A percentile compares a stretch with the other conserved stretches of the same genome.
phyloP scores from a whole-genome alignment of 2,329 filamentous ascomycete genomes.

The Arthrobotrys sinensis region DNA sequence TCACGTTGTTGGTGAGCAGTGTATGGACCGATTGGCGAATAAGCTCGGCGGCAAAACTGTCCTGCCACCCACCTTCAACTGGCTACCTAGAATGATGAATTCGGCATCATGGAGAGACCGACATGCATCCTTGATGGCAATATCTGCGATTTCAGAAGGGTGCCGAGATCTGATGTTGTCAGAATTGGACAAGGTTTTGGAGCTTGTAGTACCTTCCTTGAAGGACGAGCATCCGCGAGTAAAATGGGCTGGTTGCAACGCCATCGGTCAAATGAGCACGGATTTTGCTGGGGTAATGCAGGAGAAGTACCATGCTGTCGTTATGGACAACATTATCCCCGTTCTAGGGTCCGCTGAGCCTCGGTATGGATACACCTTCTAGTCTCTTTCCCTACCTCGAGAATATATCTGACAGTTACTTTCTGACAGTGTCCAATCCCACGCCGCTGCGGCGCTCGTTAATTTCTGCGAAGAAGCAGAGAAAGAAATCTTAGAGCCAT shows the following conservation, averaged over 20 bases:
- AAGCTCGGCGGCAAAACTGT: conserved; percentile 96
- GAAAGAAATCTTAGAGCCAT: conserved; percentile 90
- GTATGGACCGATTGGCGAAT: conserved; percentile 97
- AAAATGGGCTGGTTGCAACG: conserved; percentile 97
- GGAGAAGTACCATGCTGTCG: conserved; percentile 88
- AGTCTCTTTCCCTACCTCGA: neutral
- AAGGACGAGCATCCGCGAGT: conserved; percentile 93
- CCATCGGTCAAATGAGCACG: conserved; percentile 99
- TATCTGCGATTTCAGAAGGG: conserved; percentile 97
- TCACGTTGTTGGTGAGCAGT: conserved; percentile 97
- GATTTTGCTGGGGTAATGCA: conserved; percentile 99
- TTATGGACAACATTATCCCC: conserved; percentile 91
- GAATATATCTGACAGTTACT: conserved; percentile 17
- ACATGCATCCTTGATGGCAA: conserved; percentile 97
- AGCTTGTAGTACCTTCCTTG: conserved; percentile 92
- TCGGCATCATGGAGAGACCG: conserved; percentile 95
- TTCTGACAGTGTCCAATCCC: conserved; percentile 83
- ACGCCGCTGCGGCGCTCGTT: conserved; percentile 96
- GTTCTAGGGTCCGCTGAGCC: conserved; percentile 91
- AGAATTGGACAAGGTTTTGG: conserved; percentile 92
- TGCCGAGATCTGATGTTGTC: conserved; percentile 96
- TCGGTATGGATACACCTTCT: conserved; percentile 60
- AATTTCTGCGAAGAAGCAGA: conserved; percentile 99
- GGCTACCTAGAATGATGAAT: conserved; percentile 97
- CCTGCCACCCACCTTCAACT: conserved; percentile 92